Base-by-base conservation (phyloP, 129 eudicot species). In the Artemisia annua region DNA sequence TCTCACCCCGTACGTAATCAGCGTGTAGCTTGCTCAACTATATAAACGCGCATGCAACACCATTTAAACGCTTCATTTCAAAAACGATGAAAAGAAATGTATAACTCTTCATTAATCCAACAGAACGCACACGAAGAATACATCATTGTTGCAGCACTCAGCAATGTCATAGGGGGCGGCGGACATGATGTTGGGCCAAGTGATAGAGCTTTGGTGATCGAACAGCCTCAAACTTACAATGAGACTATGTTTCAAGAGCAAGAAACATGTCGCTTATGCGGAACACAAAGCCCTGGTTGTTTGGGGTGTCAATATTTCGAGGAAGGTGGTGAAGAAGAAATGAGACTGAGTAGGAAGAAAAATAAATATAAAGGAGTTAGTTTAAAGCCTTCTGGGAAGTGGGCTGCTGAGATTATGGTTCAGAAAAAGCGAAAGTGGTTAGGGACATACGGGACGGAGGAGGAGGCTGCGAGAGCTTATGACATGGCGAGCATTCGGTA, bases 361-460 rank as follows among this genome's bases (percentile, higher is more conserved):
- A 63, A 63, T 48, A 35, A 63, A n/a, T 35, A 32, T 63, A 63
- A 39, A 63, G 69, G 69, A 16, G 52, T 63, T 15, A 63, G 26
- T 32, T 63, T 32, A 32, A 6, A 49, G 12, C 20, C 50, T 1
- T 63, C 69, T 4, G 50, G 69, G 11, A 63, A 63, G 7, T 63
- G 68, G 68, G 50, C 50, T 2, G 68, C 50, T 2, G 68, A 63
- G 69, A 63, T 63, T 13, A 63, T 63, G 69, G 69, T 35, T 15
- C 50, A 49, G 24, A 63, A 63, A 63, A 15, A 15, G 52, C 20
- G 69, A 16, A 35, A 63, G 69, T 63, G 69, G 69, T n/a, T 63
- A 10, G 69, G 69, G 69, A 63, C 69, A 5, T 63, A 1, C 16
- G 51, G 1, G 20, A 63, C 51, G 0, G 50, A 15, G 24, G 69